Evolutionary conservation across 805 yeast genomes (phyloP), one percentile per base, ranked within the genome.

Genomic region (Candida loeiensis): DNA sequence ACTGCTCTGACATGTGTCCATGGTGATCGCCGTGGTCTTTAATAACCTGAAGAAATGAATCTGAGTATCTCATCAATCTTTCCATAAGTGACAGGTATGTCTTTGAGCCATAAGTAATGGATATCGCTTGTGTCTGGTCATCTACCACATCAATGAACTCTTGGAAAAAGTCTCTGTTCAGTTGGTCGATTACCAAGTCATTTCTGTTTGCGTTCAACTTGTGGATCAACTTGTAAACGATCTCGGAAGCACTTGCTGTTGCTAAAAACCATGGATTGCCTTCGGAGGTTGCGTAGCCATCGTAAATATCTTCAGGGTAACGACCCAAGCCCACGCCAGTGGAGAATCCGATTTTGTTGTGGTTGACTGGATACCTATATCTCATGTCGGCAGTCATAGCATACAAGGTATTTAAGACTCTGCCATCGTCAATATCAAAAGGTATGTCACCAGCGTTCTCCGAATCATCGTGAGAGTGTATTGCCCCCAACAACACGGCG

Each of bases 231-330:
- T 75, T 77, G 59, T 74, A 82, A 31, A 83, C 55, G 13, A 82
- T 49, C 55, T 82, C 86, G 4, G 86, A 66, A 2, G 86, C 87
- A 3, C 84, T 69, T 0, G 84, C 76, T 1, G 91, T 85, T 3
- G 85, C 66, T 43, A 90, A 74, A 55, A 89, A 88, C 98, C 97
- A 90, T 4, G 98, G 97, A 54, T 90, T 89, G 2, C 96, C 97
- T 51, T 82, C 87, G 22, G 82, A 70, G 0, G 74, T 66, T 0
- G 79, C 80, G 44, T 69, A 64, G 0, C 96, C 96, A 58, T 90
- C 82, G 59, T 90, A 90, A 7, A 82, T 58, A 61, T 90, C 98
- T 55, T 90, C 98, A 1, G 97, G 96, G 55, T 90, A 90, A 55
- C 98, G 73, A 2, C 98, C 98, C 39, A 90, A 61, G 0, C 84